Evolutionary conservation across 202 grass and related monocot genomes (phyloP).

Genomic region (Saccharum hybrid): DNA sequence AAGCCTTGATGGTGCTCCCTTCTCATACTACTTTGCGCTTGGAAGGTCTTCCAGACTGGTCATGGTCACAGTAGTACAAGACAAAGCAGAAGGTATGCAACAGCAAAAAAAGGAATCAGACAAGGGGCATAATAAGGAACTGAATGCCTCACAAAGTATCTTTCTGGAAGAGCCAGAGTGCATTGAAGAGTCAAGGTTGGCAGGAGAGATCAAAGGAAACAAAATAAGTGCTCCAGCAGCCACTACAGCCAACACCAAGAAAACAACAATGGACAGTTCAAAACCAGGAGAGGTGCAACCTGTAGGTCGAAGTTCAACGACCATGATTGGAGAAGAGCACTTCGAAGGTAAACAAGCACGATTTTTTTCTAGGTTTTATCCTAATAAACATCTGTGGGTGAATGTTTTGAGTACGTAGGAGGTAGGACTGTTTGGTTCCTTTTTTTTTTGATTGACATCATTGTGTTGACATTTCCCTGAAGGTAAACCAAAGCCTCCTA

Average conservation of each 20-base stretch:
- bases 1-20: constrained; percentile 27
- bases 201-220: constrained; percentile 2
- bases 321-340: background rate
- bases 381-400: background rate
- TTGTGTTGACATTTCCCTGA: constrained; percentile 17
- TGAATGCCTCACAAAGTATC: background rate
- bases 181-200: background rate
- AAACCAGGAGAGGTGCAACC: constrained; percentile 17
- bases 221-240: constrained; percentile 20
- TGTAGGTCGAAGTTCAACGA: constrained; percentile 20
- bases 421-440: background rate
- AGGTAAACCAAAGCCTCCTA: constrained; percentile 35
- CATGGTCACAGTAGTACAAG: constrained; percentile 26
- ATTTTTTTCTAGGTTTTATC: background rate
- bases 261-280: constrained; percentile 18
- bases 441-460: background rate
- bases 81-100: background rate
- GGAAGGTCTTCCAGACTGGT: constrained; percentile 44
- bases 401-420: constrained; percentile 1
- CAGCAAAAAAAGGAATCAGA: background rate
- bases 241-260: background rate
- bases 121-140: background rate
- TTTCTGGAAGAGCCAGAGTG: background rate
- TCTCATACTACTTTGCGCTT: constrained; percentile 41
- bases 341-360: constrained; percentile 13